Conservation (phyloP, 2,329 filamentous ascomycete genomes). For the Leptographium radiaticola region DNA sequence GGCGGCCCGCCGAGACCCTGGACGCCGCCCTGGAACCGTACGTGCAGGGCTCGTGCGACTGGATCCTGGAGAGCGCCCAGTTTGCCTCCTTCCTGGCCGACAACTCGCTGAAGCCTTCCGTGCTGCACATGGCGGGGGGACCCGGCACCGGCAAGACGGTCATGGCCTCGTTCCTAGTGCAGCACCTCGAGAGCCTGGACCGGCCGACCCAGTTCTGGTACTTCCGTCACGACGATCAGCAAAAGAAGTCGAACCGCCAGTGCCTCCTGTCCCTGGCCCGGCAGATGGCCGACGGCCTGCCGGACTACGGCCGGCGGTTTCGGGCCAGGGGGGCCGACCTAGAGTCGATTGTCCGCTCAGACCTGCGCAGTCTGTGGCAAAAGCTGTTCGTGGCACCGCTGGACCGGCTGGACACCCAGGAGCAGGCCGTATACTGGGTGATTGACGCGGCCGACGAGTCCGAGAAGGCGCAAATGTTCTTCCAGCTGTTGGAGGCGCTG, state of each 20-base stretch:
- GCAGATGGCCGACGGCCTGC: background rate
- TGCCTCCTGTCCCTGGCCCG: background rate
- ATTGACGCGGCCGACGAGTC: conserved; percentile 3
- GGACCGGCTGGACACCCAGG: background rate
- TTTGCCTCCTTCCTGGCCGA: background rate
- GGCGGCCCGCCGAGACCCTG: background rate
- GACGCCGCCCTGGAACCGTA: background rate
- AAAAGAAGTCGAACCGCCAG: background rate
- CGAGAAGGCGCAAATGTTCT: background rate
- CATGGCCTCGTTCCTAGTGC: background rate
- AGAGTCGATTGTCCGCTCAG: background rate
- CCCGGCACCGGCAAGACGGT: conserved; percentile 2
- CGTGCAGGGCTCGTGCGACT: background rate
- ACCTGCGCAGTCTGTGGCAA: background rate
- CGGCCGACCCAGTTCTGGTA: background rate
- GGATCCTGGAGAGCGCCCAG: background rate
- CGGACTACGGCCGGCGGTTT: background rate
- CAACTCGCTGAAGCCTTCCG: background rate
- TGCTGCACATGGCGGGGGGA: background rate
- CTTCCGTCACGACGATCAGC: background rate
- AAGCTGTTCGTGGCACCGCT: background rate
- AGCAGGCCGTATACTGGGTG: background rate
- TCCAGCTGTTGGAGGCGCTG: background rate
- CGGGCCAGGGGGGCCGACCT: background rate
- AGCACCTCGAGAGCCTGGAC: background rate